Conservation (phyloP, 768 basidiomycete genomes). For the Lactarius indigo region DNA sequence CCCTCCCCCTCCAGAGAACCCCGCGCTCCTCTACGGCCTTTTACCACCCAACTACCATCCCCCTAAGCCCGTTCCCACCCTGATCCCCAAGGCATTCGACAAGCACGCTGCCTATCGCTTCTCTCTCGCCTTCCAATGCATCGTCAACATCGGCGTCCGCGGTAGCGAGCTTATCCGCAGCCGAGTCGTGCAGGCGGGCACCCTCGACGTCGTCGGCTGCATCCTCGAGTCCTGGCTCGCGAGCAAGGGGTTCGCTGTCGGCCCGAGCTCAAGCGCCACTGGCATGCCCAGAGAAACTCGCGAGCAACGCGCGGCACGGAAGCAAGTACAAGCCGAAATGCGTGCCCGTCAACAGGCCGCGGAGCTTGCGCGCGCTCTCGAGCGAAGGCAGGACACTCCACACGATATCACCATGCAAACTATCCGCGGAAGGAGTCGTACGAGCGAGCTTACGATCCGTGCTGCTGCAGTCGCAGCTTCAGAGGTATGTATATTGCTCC, state of each 20-base stretch:
- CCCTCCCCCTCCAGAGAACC: constrained; percentile 79
- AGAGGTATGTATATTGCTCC: constrained; percentile 19
- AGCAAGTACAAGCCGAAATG: constrained; percentile 52
- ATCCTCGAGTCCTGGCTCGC: constrained; percentile 92
- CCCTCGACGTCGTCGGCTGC: constrained; percentile 88
- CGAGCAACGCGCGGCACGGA: constrained; percentile 65
- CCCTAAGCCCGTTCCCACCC: constrained; percentile 52
- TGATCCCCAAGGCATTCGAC: constrained; percentile 69
- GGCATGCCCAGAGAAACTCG: constrained; percentile 71
- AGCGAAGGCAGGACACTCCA: constrained; percentile 39
- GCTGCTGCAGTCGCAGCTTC: not conserved
- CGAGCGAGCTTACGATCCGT: constrained; percentile 8
- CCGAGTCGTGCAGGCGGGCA: constrained; percentile 92
- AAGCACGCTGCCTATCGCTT: constrained; percentile 86
- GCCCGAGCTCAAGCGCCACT: constrained; percentile 72
- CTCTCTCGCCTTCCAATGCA: constrained; percentile 91
- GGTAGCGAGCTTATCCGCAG: constrained; percentile 91
- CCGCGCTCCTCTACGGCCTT: constrained; percentile 73
- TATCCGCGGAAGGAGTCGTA: constrained; percentile 21
- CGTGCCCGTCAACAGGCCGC: constrained; percentile 59
- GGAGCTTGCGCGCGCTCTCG: constrained; percentile 55
- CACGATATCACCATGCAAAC: constrained; percentile 16
- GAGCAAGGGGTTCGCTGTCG: constrained; percentile 82
- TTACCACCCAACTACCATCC: constrained; percentile 58
- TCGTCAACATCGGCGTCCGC: constrained; percentile 95